Conservation (phyloP, 345 rosid genomes). For the Salix caprea region DNA sequence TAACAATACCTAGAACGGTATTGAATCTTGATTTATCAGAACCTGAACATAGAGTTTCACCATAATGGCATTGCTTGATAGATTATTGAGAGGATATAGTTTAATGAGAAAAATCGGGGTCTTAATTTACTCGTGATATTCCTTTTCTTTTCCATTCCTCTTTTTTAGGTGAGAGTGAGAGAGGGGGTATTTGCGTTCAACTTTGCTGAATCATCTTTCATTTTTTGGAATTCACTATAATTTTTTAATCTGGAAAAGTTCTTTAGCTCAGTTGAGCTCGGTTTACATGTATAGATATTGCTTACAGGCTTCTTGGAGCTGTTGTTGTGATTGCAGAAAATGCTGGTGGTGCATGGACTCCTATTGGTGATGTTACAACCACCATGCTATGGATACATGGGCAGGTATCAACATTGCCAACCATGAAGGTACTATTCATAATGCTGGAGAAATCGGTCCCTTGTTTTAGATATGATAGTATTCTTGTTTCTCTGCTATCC, state of each 20-base stretch:
- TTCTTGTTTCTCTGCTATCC: not conserved
- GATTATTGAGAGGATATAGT: too few relatives aligned
- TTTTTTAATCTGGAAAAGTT: not conserved
- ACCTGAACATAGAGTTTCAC: too few relatives aligned
- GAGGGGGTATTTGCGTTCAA: too few relatives aligned
- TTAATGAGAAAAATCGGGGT: too few relatives aligned
- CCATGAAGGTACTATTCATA: constrained; percentile 64
- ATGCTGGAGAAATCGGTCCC: not conserved
- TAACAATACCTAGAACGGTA: too few relatives aligned
- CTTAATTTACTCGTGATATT: not conserved
- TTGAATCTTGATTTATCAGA: too few relatives aligned
- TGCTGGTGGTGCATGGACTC: constrained; percentile 99
- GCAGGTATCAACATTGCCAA: constrained; percentile 75
- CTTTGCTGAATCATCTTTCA: too few relatives aligned
- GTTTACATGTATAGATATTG: constrained; percentile 1
- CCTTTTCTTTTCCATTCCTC: not conserved
- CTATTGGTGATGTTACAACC: constrained; percentile 98
- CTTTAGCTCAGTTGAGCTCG: not conserved
- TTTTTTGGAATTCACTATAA: not conserved
- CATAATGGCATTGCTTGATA: too few relatives aligned
- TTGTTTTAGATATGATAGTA: not conserved
- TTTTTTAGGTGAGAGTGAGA: too few relatives aligned
- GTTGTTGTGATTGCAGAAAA: constrained; percentile 95
- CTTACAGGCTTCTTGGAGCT: constrained; percentile 83
- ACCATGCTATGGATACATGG: constrained; percentile 99